A percentile compares a stretch with the other conserved stretches of the same genome.
These are phyloP conservation scores for Cordyceps tenuipes DNA, from an alignment of 2,329 filamentous ascomycete genomes.

Conservation along the genomic window DNA sequence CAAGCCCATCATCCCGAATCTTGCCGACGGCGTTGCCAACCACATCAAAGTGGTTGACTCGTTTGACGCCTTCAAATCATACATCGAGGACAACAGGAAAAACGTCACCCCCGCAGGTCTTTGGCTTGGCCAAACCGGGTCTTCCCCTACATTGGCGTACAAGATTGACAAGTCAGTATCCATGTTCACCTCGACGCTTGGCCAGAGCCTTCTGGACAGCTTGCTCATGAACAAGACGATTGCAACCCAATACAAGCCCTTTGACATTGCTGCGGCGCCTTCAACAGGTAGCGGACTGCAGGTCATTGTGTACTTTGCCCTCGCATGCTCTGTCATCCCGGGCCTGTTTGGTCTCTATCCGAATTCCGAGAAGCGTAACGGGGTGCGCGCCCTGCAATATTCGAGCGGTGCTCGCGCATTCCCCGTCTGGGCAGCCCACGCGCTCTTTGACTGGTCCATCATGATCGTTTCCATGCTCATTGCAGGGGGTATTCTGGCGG, in stretches of 20 bases:
- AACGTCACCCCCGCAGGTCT: slow-evolving; percentile 69
- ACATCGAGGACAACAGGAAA: slow-evolving; percentile 52
- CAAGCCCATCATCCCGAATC: slow-evolving; percentile 13
- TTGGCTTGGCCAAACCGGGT: slow-evolving; percentile 54
- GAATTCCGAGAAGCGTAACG: slow-evolving; percentile 64
- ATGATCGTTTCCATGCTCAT: slow-evolving; percentile 59
- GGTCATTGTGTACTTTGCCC: slow-evolving; percentile 65
- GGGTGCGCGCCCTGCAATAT: slow-evolving; percentile 74
- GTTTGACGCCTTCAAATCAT: slow-evolving; percentile 56
- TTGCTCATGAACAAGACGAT: slow-evolving; percentile 58
- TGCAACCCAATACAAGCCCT: slow-evolving; percentile 58
- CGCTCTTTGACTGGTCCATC: slow-evolving; percentile 60
- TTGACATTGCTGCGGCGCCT: slow-evolving; percentile 62
- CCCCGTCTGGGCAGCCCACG: slow-evolving; percentile 73
- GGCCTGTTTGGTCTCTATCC: slow-evolving; percentile 79
- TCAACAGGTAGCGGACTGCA: slow-evolving; percentile 63
- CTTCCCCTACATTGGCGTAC: slow-evolving; percentile 59
- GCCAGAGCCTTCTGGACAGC: slow-evolving; percentile 53
- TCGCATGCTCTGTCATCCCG: slow-evolving; percentile 68
- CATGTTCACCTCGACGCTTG: slow-evolving; percentile 43
- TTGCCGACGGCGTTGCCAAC: slow-evolving; percentile 12
- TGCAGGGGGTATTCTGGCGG: slow-evolving; percentile 58
- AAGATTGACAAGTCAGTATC: slow-evolving; percentile 47
- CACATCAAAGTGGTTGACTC: slow-evolving; percentile 31
- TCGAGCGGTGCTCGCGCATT: slow-evolving; percentile 74